Evolutionary conservation across 2,329 filamentous ascomycete genomes (phyloP).

Genomic region (Aspergillus melleus): DNA sequence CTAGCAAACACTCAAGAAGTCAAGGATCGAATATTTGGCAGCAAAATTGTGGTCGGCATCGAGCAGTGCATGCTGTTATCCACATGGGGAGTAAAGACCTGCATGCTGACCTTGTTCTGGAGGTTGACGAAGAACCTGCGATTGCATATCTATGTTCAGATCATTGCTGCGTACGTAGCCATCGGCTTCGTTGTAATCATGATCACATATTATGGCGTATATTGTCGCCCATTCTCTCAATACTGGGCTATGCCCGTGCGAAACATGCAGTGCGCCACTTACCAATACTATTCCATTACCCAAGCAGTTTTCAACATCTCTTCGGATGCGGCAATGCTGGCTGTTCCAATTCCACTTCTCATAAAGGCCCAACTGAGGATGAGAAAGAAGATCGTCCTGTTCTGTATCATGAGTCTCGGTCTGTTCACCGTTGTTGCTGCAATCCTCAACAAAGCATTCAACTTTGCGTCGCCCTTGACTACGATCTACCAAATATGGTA

Average conservation of each 20-base stretch:
- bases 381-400: conserved; percentile 35
- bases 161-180: conserved; percentile 44
- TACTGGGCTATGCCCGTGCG: conserved; percentile 52
- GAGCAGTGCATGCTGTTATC: conserved; percentile 52
- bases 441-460: conserved; percentile 52
- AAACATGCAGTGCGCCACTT: conserved; percentile 42
- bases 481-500: conserved; percentile 46
- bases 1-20: conserved; percentile 42
- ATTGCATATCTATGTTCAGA: conserved; percentile 39
- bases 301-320: conserved; percentile 49
- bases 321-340: conserved; percentile 41
- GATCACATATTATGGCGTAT: conserved; percentile 50
- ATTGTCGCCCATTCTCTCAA: conserved; percentile 51
- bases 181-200: conserved; percentile 50
- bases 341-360: conserved; percentile 40
- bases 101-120: conserved; percentile 52
- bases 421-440: conserved; percentile 46
- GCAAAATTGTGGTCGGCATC: conserved; percentile 51
- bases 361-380: conserved; percentile 35
- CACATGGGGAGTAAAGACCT: conserved; percentile 54
- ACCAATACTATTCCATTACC: conserved; percentile 43
- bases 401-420: conserved; percentile 40
- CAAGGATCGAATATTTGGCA: conserved; percentile 45
- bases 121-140: conserved; percentile 44
- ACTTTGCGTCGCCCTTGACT: conserved; percentile 37